Evolutionary conservation across 805 yeast genomes (phyloP).

Genomic region (Candida nitratophila): DNA sequence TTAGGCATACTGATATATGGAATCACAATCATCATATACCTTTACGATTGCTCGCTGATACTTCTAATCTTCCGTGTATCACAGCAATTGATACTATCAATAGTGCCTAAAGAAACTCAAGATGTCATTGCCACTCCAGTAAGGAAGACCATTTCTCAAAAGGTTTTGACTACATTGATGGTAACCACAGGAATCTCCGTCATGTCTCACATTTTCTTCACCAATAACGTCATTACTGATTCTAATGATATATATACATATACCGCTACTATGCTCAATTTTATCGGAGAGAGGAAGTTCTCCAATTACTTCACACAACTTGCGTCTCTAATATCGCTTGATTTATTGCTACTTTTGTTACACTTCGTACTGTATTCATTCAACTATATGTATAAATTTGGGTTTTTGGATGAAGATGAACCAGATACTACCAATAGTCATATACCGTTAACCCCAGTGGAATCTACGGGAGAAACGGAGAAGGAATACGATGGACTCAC

Average conservation of each 20-base stretch:
- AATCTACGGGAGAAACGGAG: constrained; percentile 1
- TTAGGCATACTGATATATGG: constrained; percentile 30
- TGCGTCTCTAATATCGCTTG: constrained; percentile 21
- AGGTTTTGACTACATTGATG: constrained; percentile 20
- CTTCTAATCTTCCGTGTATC: constrained; percentile 25
- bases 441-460: background rate
- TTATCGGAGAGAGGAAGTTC: constrained; percentile 37
- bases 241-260: constrained; percentile 18
- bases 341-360: constrained; percentile 20
- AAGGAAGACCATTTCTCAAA: constrained; percentile 21
- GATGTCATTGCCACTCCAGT: constrained; percentile 13
- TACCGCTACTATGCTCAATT: constrained; percentile 34
- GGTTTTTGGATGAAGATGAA: constrained; percentile 13
- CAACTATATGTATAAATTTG: constrained; percentile 23
- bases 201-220: constrained; percentile 28
- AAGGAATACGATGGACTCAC: constrained; percentile 36
- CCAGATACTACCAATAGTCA: constrained; percentile 5
- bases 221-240: constrained; percentile 17
- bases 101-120: constrained; percentile 28
- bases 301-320: constrained; percentile 19
- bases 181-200: constrained; percentile 20
- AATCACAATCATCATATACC: constrained; percentile 30
- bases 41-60: constrained; percentile 34
- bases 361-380: constrained; percentile 26
- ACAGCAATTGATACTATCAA: constrained; percentile 30